Base-by-base conservation (phyloP, 2,329 filamentous ascomycete genomes). In the Thelonectria rubi region DNA sequence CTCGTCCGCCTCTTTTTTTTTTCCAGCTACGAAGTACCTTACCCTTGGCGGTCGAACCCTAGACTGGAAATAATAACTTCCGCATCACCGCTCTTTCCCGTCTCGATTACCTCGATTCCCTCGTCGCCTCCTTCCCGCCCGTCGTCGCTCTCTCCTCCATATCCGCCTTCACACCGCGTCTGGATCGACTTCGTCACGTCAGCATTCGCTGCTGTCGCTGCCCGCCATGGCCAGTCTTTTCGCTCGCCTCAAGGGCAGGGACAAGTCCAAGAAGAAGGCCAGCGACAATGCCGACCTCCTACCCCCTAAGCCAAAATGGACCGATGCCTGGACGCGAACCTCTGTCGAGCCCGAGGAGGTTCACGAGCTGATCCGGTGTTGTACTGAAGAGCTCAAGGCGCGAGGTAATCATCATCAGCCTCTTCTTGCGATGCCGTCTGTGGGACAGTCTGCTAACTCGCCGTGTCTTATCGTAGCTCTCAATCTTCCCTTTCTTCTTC, bases 321-420 rank as follows among this genome's bases (percentile, higher is more conserved):
- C 92, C 63, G 91, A 97, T 76, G 91, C 93, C 66, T 99, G 93
- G 87, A 85, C 88, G 65, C 90, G 94, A 73, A 91, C 86, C 56
- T 87, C 89, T 48, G 89, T 99, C 67, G 90, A 92, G 55, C 91
- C 94, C 5, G 93, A 97, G 68, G 95, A 99, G 80, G 89, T 99
- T 49, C 90, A 94, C 72, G 93, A 97, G 74, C 81, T 99, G 65
- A 83, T 98, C 53, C 86, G 89, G 74, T 88, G 89, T 68, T 97
- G 93, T 80, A 96, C 94, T 11, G 85, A 89, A 58, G 95, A 99
- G 80, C 86, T 99, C 77, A 99, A 98, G 81, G 90, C 91, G 63
- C 87, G 94, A 91, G 94, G 94, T 97, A 88, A 71, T 87, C 63
- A 65, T 67, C 26, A 24, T 46, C 55, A 42, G 18, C 50, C 40